Conservation (phyloP, 2,329 filamentous ascomycete genomes). For the Alternaria arbusti region DNA sequence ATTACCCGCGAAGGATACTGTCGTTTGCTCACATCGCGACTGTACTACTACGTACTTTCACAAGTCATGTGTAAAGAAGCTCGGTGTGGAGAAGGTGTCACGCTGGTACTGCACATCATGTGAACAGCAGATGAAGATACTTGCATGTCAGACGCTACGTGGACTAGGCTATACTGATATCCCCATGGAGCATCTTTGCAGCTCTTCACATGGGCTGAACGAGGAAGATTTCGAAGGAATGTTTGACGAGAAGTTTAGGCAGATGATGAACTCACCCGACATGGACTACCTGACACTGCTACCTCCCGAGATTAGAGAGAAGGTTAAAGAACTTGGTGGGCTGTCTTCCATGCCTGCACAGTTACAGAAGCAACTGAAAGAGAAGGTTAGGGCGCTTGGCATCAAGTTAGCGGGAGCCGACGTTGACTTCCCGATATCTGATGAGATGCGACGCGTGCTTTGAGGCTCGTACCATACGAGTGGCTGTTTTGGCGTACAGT, state of each 20-base stretch:
- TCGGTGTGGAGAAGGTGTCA: constrained; percentile 23
- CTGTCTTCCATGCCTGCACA: not conserved
- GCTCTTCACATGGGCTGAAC: not conserved
- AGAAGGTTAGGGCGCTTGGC: not conserved
- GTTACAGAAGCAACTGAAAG: not conserved
- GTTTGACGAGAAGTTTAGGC: not conserved
- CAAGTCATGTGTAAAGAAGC: constrained; percentile 26
- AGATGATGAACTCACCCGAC: not conserved
- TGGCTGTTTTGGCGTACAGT: not conserved
- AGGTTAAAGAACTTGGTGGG: not conserved
- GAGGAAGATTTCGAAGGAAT: not conserved
- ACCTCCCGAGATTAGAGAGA: not conserved
- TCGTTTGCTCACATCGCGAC: constrained; percentile 24
- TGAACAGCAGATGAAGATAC: constrained; percentile 19
- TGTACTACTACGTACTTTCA: constrained; percentile 31
- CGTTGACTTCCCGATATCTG: not conserved
- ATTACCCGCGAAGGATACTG: not conserved
- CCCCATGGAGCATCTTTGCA: not conserved
- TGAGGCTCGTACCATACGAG: not conserved
- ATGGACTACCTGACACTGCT: not conserved
- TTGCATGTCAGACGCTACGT: constrained; percentile 13
- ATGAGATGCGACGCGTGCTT: not conserved
- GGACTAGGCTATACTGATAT: constrained; percentile 8
- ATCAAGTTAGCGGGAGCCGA: not conserved
- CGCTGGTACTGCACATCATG: constrained; percentile 37